Evolutionary conservation across 179 eudicot genomes (phyloP), one percentile per base, ranked within the genome.

Genomic region (Beta macrorhiza): DNA sequence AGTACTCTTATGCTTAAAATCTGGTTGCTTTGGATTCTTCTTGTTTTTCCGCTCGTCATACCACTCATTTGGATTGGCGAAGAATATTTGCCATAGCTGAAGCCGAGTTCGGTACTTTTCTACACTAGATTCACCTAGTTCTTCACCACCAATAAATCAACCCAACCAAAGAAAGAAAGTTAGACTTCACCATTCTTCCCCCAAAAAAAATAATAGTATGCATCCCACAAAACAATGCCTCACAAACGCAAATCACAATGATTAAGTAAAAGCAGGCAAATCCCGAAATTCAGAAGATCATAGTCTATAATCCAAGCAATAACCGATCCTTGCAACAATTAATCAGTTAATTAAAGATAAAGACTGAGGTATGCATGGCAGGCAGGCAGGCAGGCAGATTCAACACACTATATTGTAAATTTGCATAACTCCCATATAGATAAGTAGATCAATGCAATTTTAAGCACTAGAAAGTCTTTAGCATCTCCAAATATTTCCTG

Each of bases 11-110:
- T 94, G 89, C 84, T 61, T 90, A 79, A 93, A 94, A 84, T 93
- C 98, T 14, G 98, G 98, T 5, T 49, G 76, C 14, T 52, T 83
- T 59, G 87, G 88, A 55, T 42, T 83, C 78, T n/a, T 62, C 88
- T 94, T 94, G 9, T 57, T 83, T 68, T 80, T 83, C 64, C 97
- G 79, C 29, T 62, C 8, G 71, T 94, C 98, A 83, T 82, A 63
- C 98, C 98, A 93, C 74, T 93, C 91, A 53, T 67, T 64, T 17
- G 98, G 97, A 84, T 83, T 90, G 75, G 91, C 79, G 59, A 94
- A 94, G 79, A 90, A 89, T 68, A 88, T 53, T 76, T 91, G 91
- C 97, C 93, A 93, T 84, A 93, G 79, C 51, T 84, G 89, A 53
- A 91, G 86, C 16, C 91, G 89, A 11, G 76, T 81, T 79, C 73